These are phyloP conservation scores for Helicostylum pulchrum DNA, from an alignment of 192 early-diverging fungal species.

Conservation along the genomic window DNA sequence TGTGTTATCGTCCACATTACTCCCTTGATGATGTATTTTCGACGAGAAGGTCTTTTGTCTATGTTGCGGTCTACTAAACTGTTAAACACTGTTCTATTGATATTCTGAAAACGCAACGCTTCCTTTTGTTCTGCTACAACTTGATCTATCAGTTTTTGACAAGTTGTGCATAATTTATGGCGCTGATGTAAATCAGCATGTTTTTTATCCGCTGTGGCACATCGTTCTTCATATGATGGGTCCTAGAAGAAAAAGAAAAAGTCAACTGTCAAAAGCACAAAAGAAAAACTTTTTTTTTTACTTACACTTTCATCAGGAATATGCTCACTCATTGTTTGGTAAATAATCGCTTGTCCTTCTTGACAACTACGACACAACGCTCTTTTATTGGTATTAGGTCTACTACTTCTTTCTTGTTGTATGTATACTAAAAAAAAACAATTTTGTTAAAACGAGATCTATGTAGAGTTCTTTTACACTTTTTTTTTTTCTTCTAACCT, in stretches of 20 bases:
- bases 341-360: neutral
- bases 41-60: neutral
- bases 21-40: neutral
- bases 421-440: neutral
- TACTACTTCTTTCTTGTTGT: neutral
- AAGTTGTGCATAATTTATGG: slow-evolving; percentile 5
- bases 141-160: neutral
- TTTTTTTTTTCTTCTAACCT: neutral
- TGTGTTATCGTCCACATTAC: neutral
- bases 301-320: slow-evolving; percentile 15
- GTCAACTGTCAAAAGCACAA: too few relatives aligned
- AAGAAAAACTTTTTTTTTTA: neutral
- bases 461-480: neutral
- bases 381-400: too few relatives aligned
- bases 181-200: neutral
- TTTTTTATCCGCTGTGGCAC: neutral
- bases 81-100: neutral
- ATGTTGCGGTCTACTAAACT: too few relatives aligned
- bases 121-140: slow-evolving; percentile 7
- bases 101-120: neutral
- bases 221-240: neutral
- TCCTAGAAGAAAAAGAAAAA: slow-evolving; percentile 1
- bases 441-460: neutral
- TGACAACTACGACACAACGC: neutral
- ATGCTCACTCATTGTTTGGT: neutral